Evolutionary conservation across 257 asterid species (phyloP), one percentile per base, ranked within the genome.

Genomic region (Ballota nigra): DNA sequence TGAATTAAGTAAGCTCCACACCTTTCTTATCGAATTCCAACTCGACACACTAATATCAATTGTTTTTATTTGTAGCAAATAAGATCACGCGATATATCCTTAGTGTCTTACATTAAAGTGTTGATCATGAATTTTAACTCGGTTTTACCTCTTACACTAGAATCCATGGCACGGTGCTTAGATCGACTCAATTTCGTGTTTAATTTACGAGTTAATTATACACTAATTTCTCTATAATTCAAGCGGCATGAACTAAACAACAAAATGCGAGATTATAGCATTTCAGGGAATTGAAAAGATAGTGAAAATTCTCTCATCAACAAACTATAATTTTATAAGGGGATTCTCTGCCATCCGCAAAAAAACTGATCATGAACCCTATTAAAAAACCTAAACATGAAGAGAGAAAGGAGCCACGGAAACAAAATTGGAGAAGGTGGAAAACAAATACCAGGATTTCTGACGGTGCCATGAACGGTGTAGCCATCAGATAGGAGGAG

Each of bases 391-490:
- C 18, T 3, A 19, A 13, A 43, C 2, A 12, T 3, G 15, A 22
- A 20, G 55, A 38, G 57, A 16, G 33, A 59, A 6, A 23, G 38
- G 24, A 18, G 9, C 9, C 2, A 13, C 20, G 13, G 5, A 15
- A 55, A 36, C 24, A 26, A 29, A 57, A 43, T 28, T 43, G 8
- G 47, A 22, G 33, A 15, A 9, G 18, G 9, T 13, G 2, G 55
- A 34, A 6, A 6, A 51, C 12, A n/a, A n/a, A 33, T 5, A 92
- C 96, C 86, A 3, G 88, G 92, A 73, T 92, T 77, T 75, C 97
- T 81, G 75, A 92, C 79, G 66, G 97, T 92, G 80, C 86, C 97
- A 28, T 85, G 84, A 61, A 92, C 95, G 15, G 49, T 62, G 76
- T 83, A 85, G 16, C 87, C 87, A 3, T 78, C 73, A 52, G 96